phyloP scores from a whole-genome alignment of 345 rosid genomes.

The Dipteronia sinensis region DNA sequence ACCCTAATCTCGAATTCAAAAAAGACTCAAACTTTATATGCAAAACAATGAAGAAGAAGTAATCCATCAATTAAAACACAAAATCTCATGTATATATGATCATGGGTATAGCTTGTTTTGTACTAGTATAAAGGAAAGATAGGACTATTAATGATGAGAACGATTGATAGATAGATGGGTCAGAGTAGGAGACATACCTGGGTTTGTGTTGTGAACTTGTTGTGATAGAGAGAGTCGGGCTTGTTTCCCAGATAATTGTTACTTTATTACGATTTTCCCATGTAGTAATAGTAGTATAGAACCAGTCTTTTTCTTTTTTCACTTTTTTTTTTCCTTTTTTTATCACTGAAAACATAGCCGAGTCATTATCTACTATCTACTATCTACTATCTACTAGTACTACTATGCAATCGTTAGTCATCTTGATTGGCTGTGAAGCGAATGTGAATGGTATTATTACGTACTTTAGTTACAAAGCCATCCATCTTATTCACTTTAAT shows the following conservation, averaged over 20 bases:
- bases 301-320: no score
- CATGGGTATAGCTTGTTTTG: not conserved
- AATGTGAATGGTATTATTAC: no score
- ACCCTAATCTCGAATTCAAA: constrained; percentile 13
- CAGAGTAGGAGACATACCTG: not conserved
- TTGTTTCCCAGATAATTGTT: not conserved
- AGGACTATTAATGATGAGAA: not conserved
- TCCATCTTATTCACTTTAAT: no score
- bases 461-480: no score
- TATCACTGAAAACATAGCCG: no score
- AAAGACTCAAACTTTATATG: not conserved
- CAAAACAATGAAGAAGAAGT: not conserved
- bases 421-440: no score
- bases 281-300: not conserved
- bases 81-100: constrained; percentile 4
- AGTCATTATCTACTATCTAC: no score
- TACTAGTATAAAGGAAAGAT: not conserved
- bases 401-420: no score
- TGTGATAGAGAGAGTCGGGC: not conserved
- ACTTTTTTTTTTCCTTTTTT: no score
- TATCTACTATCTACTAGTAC: no score
- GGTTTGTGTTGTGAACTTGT: not conserved
- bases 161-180: not conserved
- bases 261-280: not conserved
- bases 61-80: not conserved